A percentile compares a stretch with the other conserved stretches of the same genome.
phyloP scores from a whole-genome alignment of 805 yeast species.

The Wickerhamiella brachini region DNA sequence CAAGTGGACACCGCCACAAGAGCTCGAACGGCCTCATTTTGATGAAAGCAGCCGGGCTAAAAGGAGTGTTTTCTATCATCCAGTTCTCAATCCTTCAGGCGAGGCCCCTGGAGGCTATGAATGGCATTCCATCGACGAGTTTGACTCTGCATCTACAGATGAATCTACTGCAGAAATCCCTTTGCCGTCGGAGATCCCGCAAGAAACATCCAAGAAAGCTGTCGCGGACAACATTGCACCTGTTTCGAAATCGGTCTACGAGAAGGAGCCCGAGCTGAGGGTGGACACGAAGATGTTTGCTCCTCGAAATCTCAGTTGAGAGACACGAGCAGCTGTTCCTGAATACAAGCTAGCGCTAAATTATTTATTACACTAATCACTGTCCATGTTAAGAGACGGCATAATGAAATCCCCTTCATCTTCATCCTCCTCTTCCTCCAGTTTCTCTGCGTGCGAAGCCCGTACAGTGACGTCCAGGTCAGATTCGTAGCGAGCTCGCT shows the following conservation, averaged over 20 bases:
- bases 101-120: neutral
- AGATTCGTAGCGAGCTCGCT: conserved; percentile 2
- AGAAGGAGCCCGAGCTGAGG: neutral
- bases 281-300: neutral
- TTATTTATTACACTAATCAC: conserved; percentile 8
- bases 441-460: neutral
- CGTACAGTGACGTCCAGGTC: neutral
- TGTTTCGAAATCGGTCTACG: neutral
- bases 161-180: neutral
- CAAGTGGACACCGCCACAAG: neutral
- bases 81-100: neutral
- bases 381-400: conserved; percentile 15
- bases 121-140: neutral
- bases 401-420: conserved; percentile 16
- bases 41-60: too few relatives aligned
- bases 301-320: neutral
- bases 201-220: neutral
- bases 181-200: neutral
- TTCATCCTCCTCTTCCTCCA: conserved; percentile 5
- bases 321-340: too few relatives aligned
- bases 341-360: too few relatives aligned
- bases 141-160: neutral
- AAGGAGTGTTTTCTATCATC: neutral
- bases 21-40: too few relatives aligned
- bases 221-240: too few relatives aligned